Percentiles rank a stretch among this genome's conserved stretches.
phyloP scores from a whole-genome alignment of 495 filamentous ascomycete genomes.

The Letharia columbiana region DNA sequence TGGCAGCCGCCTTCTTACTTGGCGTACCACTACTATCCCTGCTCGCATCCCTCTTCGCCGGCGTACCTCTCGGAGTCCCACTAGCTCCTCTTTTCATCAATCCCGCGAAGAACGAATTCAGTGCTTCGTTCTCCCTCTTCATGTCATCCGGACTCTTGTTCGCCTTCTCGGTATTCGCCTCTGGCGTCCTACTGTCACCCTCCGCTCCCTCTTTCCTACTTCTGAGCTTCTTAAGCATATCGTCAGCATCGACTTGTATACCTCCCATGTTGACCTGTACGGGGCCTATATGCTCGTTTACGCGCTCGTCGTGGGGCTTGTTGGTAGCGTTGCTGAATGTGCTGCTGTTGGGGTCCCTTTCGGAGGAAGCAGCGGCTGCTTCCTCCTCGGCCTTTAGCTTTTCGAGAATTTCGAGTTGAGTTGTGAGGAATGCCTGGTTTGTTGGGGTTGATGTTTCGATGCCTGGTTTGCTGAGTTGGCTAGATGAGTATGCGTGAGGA shows the following conservation, averaged over 20 bases:
- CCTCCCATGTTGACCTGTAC: slow-evolving; percentile 97
- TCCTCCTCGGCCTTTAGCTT: slow-evolving; percentile 52
- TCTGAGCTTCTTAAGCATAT: slow-evolving; percentile 83
- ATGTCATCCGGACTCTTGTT: slow-evolving; percentile 38
- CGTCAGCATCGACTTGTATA: slow-evolving; percentile 93
- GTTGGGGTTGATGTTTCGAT: slow-evolving; percentile 68
- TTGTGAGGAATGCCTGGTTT: slow-evolving; percentile 67
- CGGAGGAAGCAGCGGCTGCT: slow-evolving; percentile 16
- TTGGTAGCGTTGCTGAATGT: slow-evolving; percentile 9
- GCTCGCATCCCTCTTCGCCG: slow-evolving; percentile 37
- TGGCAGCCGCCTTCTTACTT: slow-evolving; percentile 16
- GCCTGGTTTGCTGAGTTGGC: slow-evolving; percentile 34
- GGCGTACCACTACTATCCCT: slow-evolving; percentile 16
- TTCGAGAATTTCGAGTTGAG: slow-evolving; percentile 67
- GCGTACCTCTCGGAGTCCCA: slow-evolving; percentile 21
- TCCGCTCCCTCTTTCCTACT: slow-evolving; percentile 14
- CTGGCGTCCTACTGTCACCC: slow-evolving; percentile 12
- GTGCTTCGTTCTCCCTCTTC: slow-evolving; percentile 57
- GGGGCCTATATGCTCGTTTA: slow-evolving; percentile 86
- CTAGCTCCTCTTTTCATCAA: slow-evolving; percentile 48
- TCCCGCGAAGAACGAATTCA: slow-evolving; percentile 59
- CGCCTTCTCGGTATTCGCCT: slow-evolving; percentile 3
- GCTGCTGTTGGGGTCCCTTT: slow-evolving; percentile 31
- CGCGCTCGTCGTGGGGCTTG: slow-evolving; percentile 36
- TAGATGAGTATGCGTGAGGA: slow-evolving; percentile 37